Evolutionary conservation across 148 eudicot genomes (phyloP).

Genomic region (Pouteria glomerata): DNA sequence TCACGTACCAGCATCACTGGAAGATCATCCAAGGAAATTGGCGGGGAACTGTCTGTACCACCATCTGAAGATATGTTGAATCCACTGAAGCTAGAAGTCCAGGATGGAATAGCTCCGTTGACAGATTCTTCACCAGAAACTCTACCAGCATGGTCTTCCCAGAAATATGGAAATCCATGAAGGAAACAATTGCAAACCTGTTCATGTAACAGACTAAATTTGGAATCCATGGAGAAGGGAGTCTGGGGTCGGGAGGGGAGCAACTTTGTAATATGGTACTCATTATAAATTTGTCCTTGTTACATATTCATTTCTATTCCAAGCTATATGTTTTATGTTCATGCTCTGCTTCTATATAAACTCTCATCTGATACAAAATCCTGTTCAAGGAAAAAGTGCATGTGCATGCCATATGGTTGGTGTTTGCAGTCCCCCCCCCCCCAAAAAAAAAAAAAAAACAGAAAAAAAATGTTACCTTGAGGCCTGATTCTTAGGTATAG

Average conservation of each 20-base stretch:
- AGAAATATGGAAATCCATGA: conserved; percentile 53
- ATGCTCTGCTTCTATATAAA: background rate
- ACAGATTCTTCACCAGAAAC: conserved; percentile 23
- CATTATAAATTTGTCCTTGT: background rate
- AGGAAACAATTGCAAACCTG: conserved; percentile 51
- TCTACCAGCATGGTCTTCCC: conserved; percentile 43
- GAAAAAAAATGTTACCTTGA: too few relatives aligned
- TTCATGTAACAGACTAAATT: conserved; percentile 3
- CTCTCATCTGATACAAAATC: background rate
- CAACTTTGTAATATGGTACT: background rate
- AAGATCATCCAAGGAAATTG: conserved; percentile 16
- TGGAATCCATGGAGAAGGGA: background rate
- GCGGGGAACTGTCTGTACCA: background rate
- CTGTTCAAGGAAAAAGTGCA: background rate
- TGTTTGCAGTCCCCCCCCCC: too few relatives aligned
- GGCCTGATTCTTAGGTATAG: too few relatives aligned
- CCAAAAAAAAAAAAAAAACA: too few relatives aligned
- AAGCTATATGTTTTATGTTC: background rate
- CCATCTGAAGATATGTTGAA: conserved; percentile 4
- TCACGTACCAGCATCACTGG: conserved; percentile 27
- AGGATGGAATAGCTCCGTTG: conserved; percentile 4
- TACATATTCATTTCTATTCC: background rate
- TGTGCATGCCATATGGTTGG: too few relatives aligned
- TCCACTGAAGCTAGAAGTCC: background rate
- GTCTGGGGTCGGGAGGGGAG: background rate